Percentiles rank a stretch among this genome's conserved stretches.
Evolutionary conservation across 352 stramenopile genomes (phyloP).

Genomic region (Peronospora farinosa): DNA sequence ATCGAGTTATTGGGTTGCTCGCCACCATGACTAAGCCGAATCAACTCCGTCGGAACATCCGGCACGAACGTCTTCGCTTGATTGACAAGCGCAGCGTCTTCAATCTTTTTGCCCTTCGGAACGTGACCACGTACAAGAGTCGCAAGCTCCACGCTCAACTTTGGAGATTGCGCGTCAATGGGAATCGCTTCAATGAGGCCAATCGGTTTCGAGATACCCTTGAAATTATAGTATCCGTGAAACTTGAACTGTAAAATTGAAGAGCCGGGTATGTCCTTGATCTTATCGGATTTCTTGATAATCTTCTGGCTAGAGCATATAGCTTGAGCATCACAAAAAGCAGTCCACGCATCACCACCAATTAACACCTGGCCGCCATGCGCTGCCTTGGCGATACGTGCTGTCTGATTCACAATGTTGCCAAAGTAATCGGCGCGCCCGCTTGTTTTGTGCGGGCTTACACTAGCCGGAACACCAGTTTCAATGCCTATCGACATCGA

Average conservation of each 20-base stretch:
- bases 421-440: conserved; percentile 85
- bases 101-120: conserved; percentile 61
- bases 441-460: conserved; percentile 85
- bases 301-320: conserved; percentile 32
- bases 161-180: conserved; percentile 45
- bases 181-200: conserved; percentile 75
- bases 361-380: conserved; percentile 79
- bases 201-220: conserved; percentile 79
- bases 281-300: conserved; percentile 37
- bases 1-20: conserved; percentile 75
- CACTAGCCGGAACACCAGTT: conserved; percentile 70
- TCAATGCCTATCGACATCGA: conserved; percentile 87
- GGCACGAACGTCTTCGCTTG: conserved; percentile 46
- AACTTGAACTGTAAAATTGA: conserved; percentile 81
- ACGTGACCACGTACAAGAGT: conserved; percentile 28
- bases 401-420: conserved; percentile 87
- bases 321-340: conserved; percentile 40
- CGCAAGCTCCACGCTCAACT: conserved; percentile 38
- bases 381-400: conserved; percentile 78
- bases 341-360: conserved; percentile 70
- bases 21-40: conserved; percentile 52
- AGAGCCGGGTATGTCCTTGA: conserved; percentile 39
- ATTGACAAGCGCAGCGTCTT: conserved; percentile 40
- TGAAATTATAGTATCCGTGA: conserved; percentile 81
- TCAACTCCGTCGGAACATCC: conserved; percentile 47